Base-by-base conservation (phyloP, 2,329 filamentous ascomycete genomes). In the Diaporthe vaccinii region DNA sequence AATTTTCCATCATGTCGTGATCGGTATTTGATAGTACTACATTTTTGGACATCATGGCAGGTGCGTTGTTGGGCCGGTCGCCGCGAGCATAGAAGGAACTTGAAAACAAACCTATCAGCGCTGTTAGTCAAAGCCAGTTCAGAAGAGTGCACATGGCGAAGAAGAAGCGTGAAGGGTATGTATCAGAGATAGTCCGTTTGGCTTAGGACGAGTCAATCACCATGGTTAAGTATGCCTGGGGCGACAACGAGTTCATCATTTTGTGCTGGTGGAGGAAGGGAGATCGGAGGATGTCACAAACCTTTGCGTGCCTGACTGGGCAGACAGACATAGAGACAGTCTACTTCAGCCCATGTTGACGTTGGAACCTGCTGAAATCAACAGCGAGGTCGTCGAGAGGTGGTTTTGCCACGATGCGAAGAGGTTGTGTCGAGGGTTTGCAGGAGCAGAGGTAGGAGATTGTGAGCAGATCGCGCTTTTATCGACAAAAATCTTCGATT, bases 161-260 rank as follows among this genome's bases (percentile, higher is more conserved):
- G 34, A 49, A 34, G 44, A 28, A 44, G 70, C 72, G 36, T 20
- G 28, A 51, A 67, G 39, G 70, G 76, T 73, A 77, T 76, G 71
- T 59, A 80, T 87, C 85, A 87, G 85, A 82, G 72, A 82, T 85
- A 22, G 85, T 87, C 83, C 84, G 83, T 87, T 87, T 87, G 85
- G 86, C 70, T 72, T 85, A 84, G 84, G 86, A 87, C 85, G 82
- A 85, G 88, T 89, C 87, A 83, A 86, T 90, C 89, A 90, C 87
- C 88, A 90, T 86, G 76, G 80, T 81, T 83, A 79, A 76, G 85
- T 90, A 88, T 87, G 89, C 87, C 88, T 89, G 89, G 89, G 89
- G 89, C 89, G 89, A 90, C 89, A 83, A 77, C 88, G 82, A 84
- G 82, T 84, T 90, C 88, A 90, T 90, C 88, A 90, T 87, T 75